phyloP scores from a whole-genome alignment of 2,329 filamentous ascomycete species.

The Zymoseptoria tritici region DNA sequence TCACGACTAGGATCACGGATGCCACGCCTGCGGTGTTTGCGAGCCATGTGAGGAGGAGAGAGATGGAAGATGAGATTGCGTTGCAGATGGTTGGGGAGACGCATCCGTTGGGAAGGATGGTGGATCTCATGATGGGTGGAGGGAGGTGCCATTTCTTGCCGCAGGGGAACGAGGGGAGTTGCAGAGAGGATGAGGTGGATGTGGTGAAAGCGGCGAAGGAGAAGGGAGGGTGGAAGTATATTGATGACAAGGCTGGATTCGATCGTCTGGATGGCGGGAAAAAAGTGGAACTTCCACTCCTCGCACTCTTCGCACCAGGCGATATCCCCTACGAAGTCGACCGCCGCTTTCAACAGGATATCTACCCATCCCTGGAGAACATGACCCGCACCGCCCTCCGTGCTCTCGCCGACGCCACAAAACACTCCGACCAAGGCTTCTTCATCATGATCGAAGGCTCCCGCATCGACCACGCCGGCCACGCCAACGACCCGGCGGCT shows the following conservation, averaged over 20 bases:
- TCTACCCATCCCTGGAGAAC: conserved; percentile 83
- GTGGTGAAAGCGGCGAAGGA: conserved; percentile 65
- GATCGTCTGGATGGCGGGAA: conserved; percentile 49
- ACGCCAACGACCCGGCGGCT: conserved; percentile 49
- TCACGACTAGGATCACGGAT: conserved; percentile 91
- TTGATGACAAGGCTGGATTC: conserved; percentile 65
- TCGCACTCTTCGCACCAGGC: conserved; percentile 73
- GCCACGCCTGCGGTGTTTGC: conserved; percentile 95
- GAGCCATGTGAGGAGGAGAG: conserved; percentile 70
- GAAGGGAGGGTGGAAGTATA: conserved; percentile 68
- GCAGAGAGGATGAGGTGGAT: conserved; percentile 70
- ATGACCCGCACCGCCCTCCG: conserved; percentile 80
- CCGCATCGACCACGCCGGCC: conserved; percentile 88
- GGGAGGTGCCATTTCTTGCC: conserved; percentile 89
- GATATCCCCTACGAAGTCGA: conserved; percentile 95
- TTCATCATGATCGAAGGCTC: conserved; percentile 98
- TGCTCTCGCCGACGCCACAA: conserved; percentile 72
- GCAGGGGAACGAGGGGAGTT: conserved; percentile 73
- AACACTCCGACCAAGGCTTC: conserved; percentile 81
- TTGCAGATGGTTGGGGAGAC: conserved; percentile 78
- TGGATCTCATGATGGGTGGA: conserved; percentile 89
- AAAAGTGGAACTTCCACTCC: conserved; percentile 69
- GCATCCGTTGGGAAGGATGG: conserved; percentile 74
- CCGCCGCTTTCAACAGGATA: conserved; percentile 65
- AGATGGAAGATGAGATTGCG: conserved; percentile 84